Base-by-base conservation (phyloP, 768 basidiomycete species). In the Coprinellus aureogranulatus region DNA sequence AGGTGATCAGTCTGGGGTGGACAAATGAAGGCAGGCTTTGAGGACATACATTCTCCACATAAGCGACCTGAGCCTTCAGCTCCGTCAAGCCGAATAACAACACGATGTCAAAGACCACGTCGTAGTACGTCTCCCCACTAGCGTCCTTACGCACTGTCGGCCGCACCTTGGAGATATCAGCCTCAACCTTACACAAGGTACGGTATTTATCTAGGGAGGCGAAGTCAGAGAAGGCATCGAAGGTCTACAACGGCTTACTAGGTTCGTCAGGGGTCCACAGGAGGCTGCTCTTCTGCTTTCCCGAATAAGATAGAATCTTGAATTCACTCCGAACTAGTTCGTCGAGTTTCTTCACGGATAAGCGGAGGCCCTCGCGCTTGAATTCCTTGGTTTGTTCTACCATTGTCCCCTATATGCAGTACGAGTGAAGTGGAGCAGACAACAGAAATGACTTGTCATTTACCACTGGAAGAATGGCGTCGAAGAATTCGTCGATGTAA, bases 41-140 rank as follows among this genome's bases (percentile, higher is more conserved):
- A 3, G 22, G 22, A 55, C 76, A 75, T 27, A 68, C 81, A 51
- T 76, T 72, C 42, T 82, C 81, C 59, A 71, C 65, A 82, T 83
- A 85, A 25, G 73, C 70, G 44, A 84, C 73, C 53, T 81, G 78
- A 0, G 82, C 82, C 56, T 73, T 76, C 60, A 84, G 62, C 59
- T 85, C 83, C 2, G 82, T 83, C 53, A 81, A 61, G 2, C 83
- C 83, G 59, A 85, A 82, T 14, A 78, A 64, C 23, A 85, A 59
- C 12, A 83, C 69, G 4, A 84, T 68, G 22, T 78, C 75, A 55
- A 69, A 79, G 6, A 70, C 62, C 34, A 78, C 59, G 30, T 63
- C 53, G 57, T 67, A 79, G 53, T 70, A 76, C 1, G 47, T 28
- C 20, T 65, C 60, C 11, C 53, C 42, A 3, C 12, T 14, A 3